These are phyloP conservation scores for Selaginella tamariscina DNA, from an alignment of 75 land plant species.

Conservation along the genomic window DNA sequence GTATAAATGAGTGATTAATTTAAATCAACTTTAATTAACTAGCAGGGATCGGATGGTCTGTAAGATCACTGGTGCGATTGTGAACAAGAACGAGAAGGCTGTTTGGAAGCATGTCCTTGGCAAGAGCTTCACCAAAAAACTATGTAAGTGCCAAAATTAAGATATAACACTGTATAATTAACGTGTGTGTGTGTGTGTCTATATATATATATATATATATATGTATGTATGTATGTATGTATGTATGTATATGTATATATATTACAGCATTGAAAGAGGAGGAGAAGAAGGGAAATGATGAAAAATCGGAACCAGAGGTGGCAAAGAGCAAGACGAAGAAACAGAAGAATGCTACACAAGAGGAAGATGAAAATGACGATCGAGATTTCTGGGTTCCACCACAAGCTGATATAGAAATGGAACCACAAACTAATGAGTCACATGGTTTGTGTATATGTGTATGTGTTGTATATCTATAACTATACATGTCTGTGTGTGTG, in stretches of 20 bases:
- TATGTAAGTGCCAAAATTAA: too few species aligned
- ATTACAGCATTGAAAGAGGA: background rate
- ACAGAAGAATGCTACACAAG: background rate
- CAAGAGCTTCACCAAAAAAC: conserved; percentile 45
- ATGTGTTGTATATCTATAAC: too few species aligned
- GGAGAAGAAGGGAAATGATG: background rate
- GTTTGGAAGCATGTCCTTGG: conserved; percentile 92
- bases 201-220: too few species aligned
- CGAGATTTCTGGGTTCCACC: background rate
- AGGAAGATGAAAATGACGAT: background rate
- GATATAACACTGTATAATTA: too few species aligned
- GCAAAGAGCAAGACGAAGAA: too few species aligned
- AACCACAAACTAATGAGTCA: background rate
- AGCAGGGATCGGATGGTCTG: conserved; percentile 60
- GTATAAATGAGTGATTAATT: conserved; percentile 5
- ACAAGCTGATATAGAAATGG: background rate
- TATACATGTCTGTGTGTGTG: background rate
- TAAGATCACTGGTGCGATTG: conserved; percentile 52
- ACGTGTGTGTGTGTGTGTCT: too few species aligned
- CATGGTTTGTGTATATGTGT: too few species aligned
- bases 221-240: too few species aligned
- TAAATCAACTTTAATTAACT: background rate
- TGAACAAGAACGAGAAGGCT: conserved; percentile 78
- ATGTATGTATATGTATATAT: background rate
- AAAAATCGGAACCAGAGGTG: background rate